Conservation (phyloP, 139 green algal species). For the Axilococcus clingmanii region DNA sequence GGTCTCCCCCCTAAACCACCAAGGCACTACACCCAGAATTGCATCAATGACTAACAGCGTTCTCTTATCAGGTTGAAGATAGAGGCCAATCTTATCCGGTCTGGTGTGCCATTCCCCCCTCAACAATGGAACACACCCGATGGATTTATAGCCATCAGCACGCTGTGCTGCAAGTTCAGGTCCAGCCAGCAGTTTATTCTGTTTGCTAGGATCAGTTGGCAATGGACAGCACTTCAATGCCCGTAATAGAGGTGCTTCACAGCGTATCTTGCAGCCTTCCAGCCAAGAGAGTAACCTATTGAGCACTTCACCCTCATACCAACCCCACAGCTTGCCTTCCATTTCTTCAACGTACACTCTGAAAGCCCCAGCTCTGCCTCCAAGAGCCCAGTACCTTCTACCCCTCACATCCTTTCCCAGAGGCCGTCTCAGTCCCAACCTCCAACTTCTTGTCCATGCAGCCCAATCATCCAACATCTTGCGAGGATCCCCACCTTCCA, state of each 20-base stretch:
- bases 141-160: constrained; percentile 47
- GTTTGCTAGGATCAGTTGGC: constrained; percentile 5
- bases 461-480: not conserved
- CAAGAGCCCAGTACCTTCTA: constrained; percentile 75
- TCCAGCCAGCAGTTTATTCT: not conserved
- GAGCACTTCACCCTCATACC: constrained; percentile 37
- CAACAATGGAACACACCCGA: constrained; percentile 52
- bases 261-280: constrained; percentile 17
- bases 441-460: constrained; percentile 1
- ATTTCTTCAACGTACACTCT: constrained; percentile 56
- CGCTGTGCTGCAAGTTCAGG: constrained; percentile 25
- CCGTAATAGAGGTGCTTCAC: constrained; percentile 40
- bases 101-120: constrained; percentile 43
- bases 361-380: constrained; percentile 45
- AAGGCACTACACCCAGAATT: constrained; percentile 40
- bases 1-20: constrained; percentile 36
- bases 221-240: constrained; percentile 40
- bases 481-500: not conserved
- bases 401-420: constrained; percentile 53
- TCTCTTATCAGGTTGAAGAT: constrained; percentile 26
- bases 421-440: constrained; percentile 49
- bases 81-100: constrained; percentile 6
- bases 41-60: constrained; percentile 30
- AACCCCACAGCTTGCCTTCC: constrained; percentile 33
- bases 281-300: constrained; percentile 26